phyloP scores from a whole-genome alignment of 2,329 filamentous ascomycete species.

The Phoma sp. region DNA sequence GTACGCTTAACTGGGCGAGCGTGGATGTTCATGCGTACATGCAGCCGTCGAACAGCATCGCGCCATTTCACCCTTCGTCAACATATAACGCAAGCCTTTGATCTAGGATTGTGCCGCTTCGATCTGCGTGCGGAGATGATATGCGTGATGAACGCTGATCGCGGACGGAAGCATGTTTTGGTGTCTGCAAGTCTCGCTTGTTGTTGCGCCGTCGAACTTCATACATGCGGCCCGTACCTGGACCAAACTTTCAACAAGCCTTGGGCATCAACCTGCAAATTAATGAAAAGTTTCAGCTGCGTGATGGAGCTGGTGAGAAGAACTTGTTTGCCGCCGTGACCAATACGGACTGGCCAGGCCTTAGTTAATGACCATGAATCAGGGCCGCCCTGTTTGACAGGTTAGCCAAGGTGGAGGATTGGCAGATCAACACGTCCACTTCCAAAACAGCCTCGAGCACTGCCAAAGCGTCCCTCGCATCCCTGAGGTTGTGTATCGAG shows the following conservation, averaged over 20 bases:
- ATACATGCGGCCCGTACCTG: conserved; percentile 13
- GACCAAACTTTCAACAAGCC: background rate
- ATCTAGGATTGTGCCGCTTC: background rate
- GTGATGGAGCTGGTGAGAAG: background rate
- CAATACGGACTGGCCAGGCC: conserved; percentile 5
- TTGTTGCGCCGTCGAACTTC: conserved; percentile 9
- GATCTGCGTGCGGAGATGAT: background rate
- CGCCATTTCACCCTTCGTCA: background rate
- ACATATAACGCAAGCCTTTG: background rate
- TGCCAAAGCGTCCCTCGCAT: conserved; percentile 8
- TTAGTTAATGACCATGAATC: conserved; percentile 1
- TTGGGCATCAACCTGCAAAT: conserved; percentile 11
- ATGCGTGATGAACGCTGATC: background rate
- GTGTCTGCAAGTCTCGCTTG: conserved; percentile 8
- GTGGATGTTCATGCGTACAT: conserved; percentile 1
- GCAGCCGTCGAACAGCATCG: background rate
- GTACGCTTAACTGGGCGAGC: conserved; percentile 1
- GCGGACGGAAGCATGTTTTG: conserved; percentile 4
- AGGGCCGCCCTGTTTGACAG: conserved; percentile 3
- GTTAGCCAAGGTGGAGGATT: conserved; percentile 3
- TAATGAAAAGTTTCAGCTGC: conserved; percentile 3
- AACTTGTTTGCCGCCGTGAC: conserved; percentile 9
- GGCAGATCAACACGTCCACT: conserved; percentile 8
- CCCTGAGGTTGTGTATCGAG: conserved; percentile 13
- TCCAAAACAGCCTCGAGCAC: conserved; percentile 3